Percentiles rank a stretch among this genome's conserved stretches.
Conservation (phyloP, 2,329 filamentous ascomycete genomes). For the Fusarium sp. region DNA sequence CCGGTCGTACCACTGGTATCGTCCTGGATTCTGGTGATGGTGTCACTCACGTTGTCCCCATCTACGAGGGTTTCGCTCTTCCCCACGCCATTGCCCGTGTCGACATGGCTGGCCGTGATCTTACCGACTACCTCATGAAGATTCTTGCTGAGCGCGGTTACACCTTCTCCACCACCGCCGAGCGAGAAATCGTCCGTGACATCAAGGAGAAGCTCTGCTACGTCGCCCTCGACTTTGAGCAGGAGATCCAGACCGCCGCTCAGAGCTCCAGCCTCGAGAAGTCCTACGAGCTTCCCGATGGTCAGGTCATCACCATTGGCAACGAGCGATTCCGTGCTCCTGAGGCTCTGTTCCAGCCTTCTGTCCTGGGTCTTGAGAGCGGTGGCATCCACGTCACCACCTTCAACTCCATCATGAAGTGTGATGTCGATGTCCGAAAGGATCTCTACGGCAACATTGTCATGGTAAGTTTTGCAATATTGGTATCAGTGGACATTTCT, state of each 20-base stretch:
- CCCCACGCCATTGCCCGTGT: conserved; percentile 99
- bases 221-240: conserved; percentile 99
- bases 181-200: conserved; percentile 99
- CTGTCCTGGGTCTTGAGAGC: conserved; percentile 95
- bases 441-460: conserved; percentile 99
- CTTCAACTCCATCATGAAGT: conserved; percentile 99
- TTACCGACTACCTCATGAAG: conserved; percentile 99
- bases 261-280: conserved; percentile 99
- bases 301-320: conserved; percentile 99
- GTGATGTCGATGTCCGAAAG: conserved; percentile 99
- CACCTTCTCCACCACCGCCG: conserved; percentile 99
- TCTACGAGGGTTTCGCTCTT: conserved; percentile 99
- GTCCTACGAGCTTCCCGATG: conserved; percentile 99
- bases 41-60: conserved; percentile 99
- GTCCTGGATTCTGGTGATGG: conserved; percentile 99
- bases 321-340: conserved; percentile 99
- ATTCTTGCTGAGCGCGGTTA: conserved; percentile 99
- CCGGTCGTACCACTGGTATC: conserved; percentile 99
- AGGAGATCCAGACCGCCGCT: conserved; percentile 99
- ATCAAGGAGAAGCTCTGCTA: conserved; percentile 99
- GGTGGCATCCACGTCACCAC: conserved; percentile 99
- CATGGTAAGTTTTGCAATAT: conserved; percentile 76
- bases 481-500: conserved; percentile 36
- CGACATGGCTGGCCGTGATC: conserved; percentile 99
- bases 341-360: conserved; percentile 99